Evolutionary conservation across 352 stramenopile species (phyloP), one percentile per base, ranked within the genome.

Genomic region (Globisporangium barbulae): DNA sequence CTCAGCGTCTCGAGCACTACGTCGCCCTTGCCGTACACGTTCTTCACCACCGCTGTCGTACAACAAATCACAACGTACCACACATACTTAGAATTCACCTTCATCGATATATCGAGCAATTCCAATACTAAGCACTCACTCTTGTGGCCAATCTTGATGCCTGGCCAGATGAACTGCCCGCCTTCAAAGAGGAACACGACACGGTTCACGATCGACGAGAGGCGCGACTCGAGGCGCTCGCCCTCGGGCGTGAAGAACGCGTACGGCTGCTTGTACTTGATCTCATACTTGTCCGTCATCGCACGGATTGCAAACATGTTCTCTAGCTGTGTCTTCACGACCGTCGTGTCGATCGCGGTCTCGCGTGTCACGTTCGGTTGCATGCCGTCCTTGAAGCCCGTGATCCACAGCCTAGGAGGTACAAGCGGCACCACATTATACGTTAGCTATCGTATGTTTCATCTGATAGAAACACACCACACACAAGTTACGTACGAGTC

Each of bases 121-220:
- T 5, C 25, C 47, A 53, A 25, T 31, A n/a, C 10, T 7, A 33
- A 8, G n/a, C 17, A 62, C 68, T 56, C 41, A 85, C 81, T 81
- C 63, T 86, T 88, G 70, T 89, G 78, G 50, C 79, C 79, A 54
- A 90, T 65, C 19, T 70, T 61, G 59, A 89, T 68, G 1, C 78
- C 82, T 13, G 82, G 82, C 78, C 82, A 91, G 59, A 91, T 81
- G 61, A 91, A 91, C 60, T 88, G 78, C 0, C 78, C 82, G 52
- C 82, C 78, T 70, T 91, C 82, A 61, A 91, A 88, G 22, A 91
- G 62, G 61, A 86, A 91, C 41, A 89, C 75, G 53, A 88, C 52
- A 39, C 61, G 63, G 62, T 81, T 72, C 21, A 67, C 58, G 39
- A 88, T 53, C 28, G 61, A 59, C n/a, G 55, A 69, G 15, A 83